Base-by-base conservation (phyloP, 2,329 filamentous ascomycete genomes). In the Paraphaeosphaeria minitans region DNA sequence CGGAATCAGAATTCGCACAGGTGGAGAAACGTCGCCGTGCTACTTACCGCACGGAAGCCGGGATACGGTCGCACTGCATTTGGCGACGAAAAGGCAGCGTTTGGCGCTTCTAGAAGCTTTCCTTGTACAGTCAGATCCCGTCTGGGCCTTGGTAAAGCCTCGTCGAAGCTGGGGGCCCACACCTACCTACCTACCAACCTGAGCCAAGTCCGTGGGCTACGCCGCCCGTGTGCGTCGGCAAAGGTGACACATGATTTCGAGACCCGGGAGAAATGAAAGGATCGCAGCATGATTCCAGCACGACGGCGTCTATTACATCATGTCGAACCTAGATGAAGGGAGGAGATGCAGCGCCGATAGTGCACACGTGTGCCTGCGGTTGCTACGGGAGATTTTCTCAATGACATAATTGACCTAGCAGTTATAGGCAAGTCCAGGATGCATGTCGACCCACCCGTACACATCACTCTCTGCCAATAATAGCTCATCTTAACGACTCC, bases 21-120 rank as follows among this genome's bases (percentile, higher is more conserved):
- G 43, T 48, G 53, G 43, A 48, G 52, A 37, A 7, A 27, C 52
- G 31, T 43, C 35, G 42, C 48, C 48, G 53, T 33, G 14, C 53
- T 47, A 55, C 43, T 43, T 47, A 55, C 43, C 31, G 43, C 29
- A 29, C 19, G 29, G 19, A 45, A 31, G 37, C 35, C 22, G 9
- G n/a, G 14, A 22, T 42, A n/a, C 27, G 24, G n/a, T 16, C n/a
- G 10, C 8, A 31, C 19, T 27, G 24, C 22, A 22, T 27, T 53
- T 6, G 21, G 48, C 35, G 21, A 35, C 21, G 33, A 31, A 51
- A 51, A 27, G 48, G 48, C n/a, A 51, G 39, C 19, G 22, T 31
- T 9, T 2, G n/a, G 2, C 0, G 13, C 31, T 48, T 48, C 46
- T 48, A 48, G 46, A 48, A 48, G 27, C 46, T 27, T 48, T 33